A percentile compares a stretch with the other conserved stretches of the same genome.
These are phyloP conservation scores for Xerocomellus chrysenteron DNA, from an alignment of 768 basidiomycete genomes.

Conservation along the genomic window DNA sequence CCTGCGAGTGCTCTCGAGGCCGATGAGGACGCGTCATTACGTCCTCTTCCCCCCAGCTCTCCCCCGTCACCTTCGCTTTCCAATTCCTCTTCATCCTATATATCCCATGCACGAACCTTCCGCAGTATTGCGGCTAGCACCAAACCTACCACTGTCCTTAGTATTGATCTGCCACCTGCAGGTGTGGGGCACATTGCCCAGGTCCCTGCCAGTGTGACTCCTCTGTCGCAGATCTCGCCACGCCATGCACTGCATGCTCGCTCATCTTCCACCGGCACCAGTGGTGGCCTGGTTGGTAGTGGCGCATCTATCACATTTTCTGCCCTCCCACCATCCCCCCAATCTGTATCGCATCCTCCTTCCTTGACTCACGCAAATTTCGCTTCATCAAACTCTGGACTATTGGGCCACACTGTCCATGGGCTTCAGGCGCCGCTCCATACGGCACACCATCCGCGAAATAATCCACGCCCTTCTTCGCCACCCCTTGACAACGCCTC, in stretches of 20 bases:
- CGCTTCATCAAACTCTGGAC: slow-evolving; percentile 30
- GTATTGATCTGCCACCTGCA: slow-evolving; percentile 76
- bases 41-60: slow-evolving; percentile 84
- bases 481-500: slow-evolving; percentile 92
- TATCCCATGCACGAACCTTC: slow-evolving; percentile 80
- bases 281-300: slow-evolving; percentile 42
- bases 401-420: slow-evolving; percentile 28
- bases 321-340: slow-evolving; percentile 53
- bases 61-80: slow-evolving; percentile 88
- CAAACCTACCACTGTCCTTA: slow-evolving; percentile 93
- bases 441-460: slow-evolving; percentile 89
- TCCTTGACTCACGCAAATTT: slow-evolving; percentile 23
- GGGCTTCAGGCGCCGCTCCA: slow-evolving; percentile 80
- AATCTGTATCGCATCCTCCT: slow-evolving; percentile 46
- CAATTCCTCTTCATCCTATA: slow-evolving; percentile 78
- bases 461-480: slow-evolving; percentile 92
- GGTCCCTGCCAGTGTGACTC: slow-evolving; percentile 54
- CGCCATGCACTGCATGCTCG: slow-evolving; percentile 61
- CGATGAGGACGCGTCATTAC: slow-evolving; percentile 91
- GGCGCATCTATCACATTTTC: slow-evolving; percentile 73
- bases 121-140: slow-evolving; percentile 84
- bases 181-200: slow-evolving; percentile 93
- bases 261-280: slow-evolving; percentile 56
- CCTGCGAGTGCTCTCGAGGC: slow-evolving; percentile 76
- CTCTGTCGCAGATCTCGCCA: slow-evolving; percentile 46